These are phyloP conservation scores for Fusarium nodosum DNA, from an alignment of 2,329 filamentous ascomycete genomes.

Conservation along the genomic window DNA sequence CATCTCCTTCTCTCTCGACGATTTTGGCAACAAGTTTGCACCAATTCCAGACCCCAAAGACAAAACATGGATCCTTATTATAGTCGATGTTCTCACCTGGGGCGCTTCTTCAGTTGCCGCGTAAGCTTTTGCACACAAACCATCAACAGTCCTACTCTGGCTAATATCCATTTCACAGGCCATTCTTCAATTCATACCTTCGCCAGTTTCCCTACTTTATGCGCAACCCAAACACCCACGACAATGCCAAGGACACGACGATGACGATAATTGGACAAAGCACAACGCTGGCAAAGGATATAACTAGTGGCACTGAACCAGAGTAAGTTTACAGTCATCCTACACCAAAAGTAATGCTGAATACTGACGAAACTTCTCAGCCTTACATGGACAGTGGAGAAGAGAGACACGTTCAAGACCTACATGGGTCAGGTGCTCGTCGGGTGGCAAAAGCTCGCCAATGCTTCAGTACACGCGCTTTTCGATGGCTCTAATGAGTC, in stretches of 20 bases:
- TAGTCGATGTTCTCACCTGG: neutral
- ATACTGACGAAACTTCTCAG: neutral
- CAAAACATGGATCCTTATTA: neutral
- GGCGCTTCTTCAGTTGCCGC: neutral
- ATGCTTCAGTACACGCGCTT: neutral
- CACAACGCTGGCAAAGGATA: neutral
- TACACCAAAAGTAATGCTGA: neutral
- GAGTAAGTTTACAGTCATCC: neutral
- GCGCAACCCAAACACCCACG: neutral
- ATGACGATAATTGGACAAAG: slow-evolving; percentile 6
- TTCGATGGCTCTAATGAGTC: neutral
- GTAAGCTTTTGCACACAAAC: neutral
- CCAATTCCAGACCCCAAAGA: neutral
- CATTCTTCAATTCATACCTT: neutral
- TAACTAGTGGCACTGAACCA: too few relatives aligned
- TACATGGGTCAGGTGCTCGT: neutral
- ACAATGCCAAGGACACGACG: slow-evolving; percentile 1
- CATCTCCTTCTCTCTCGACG: neutral
- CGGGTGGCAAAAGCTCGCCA: neutral
- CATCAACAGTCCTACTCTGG: too few relatives aligned
- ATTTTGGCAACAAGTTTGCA: slow-evolving; percentile 1
- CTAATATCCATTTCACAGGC: neutral
- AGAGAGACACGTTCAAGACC: neutral
- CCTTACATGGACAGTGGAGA: neutral
- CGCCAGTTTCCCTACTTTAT: neutral